Base-by-base conservation (phyloP, 2,329 filamentous ascomycete genomes). In the Fusarium chuoi region DNA sequence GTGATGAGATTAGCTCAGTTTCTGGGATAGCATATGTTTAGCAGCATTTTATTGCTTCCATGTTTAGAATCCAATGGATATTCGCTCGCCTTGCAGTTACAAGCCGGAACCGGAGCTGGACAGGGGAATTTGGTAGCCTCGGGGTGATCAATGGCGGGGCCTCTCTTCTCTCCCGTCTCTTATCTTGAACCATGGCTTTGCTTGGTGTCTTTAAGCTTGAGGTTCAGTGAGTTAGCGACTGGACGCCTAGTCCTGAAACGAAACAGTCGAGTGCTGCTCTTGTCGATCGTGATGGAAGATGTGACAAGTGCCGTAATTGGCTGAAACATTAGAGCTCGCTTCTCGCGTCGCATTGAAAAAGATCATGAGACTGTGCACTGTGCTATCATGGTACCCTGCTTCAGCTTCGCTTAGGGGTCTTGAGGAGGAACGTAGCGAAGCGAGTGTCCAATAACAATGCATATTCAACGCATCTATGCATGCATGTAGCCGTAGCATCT, bases 301-400 rank as follows among this genome's bases (percentile, higher is more conserved):
- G n/a, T 58, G 44, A 41, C 49, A 75, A 73, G 60, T 75, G 68
- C 72, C 71, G 71, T 75, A 72, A 75, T 75, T 75, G 72, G 72
- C 45, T 68, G 52, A 30, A 45, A 46, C 49, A 17, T 41, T 55
- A 45, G 36, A 58, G 33, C 36, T 70, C 51, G 65, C 48, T 74
- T 65, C 42, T 51, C 49, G 52, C 42, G 68, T 57, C 45, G 35
- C 60, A 46, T 58, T 61, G 55, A 59, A 56, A 55, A 38, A 51
- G 14, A 58, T 58, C 58, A 46, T 61, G 41, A 68, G 56, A 69
- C 38, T 49, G n/a, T 55, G 46, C 52, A 62, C 61, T 44, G 57
- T 44, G 49, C 45, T 49, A 49, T 44, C 35, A 35, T 33, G 24
- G 48, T 54, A 63, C 66, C 57, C 44, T 69, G 49, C 65, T 55